Evolutionary conservation across 352 stramenopile genomes (phyloP), one percentile per base, ranked within the genome.

Genomic region (Nothophytophthora sp.): DNA sequence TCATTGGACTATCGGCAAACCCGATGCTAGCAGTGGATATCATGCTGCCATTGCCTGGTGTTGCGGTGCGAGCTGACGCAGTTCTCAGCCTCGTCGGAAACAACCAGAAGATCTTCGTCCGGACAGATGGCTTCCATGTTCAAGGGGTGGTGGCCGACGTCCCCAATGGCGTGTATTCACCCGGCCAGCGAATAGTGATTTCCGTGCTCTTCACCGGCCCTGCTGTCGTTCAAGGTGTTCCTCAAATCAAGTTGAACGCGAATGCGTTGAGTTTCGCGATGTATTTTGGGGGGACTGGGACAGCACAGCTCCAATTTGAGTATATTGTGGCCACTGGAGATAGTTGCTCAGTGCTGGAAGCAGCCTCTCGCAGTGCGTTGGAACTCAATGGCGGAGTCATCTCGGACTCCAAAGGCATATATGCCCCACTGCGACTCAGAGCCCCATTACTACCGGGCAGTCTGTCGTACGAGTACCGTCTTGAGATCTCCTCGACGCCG

Each of bases 11-110:
- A 3, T 80, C 81, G 0, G 53, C 60, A 0, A 56, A 66, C 0
- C 77, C 76, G 2, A 49, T 54, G 0, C 44, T 76, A 19, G 29
- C 12, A 6, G 79, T 77, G 0, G 57, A 87, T 25, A 24, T 86
- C 9, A 76, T 58, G 10, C 50, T 92, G 20, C 81, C 81, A 4
- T 34, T 64, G 2, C 70, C 79, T 5, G 79, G 73, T 0, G 48
- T 66, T 13, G 55, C 68, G 7, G 61, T 85, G 1, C 70, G 67
- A 7, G 72, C 65, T 11, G 73, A 87, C 53, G 72, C 77, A 0
- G 67, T 77, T 10, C 55, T 55, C 1, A 90, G 81, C 55, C 66
- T 92, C 4, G 73, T 83, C 22, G 79, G 73, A 5, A 86, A 80
- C 35, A 76, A 65, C 32, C 53, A 62, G 1, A 82, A 79, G 27